Conservation (phyloP, 164 flowering plant genomes). For the Vitis amurensis region DNA sequence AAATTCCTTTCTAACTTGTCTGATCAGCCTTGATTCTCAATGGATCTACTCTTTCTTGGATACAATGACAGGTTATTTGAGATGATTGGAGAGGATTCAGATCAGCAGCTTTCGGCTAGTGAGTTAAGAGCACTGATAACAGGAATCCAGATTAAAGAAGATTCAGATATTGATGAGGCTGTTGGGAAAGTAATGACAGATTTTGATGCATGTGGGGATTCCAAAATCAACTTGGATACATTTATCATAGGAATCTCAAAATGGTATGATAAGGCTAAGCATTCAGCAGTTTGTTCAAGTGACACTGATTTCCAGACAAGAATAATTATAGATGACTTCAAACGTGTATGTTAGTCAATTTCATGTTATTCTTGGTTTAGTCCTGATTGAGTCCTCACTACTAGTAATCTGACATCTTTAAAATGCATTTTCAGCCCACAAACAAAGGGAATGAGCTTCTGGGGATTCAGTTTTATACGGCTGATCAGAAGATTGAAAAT, state of each 20-base stretch:
- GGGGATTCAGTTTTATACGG: slow-evolving; percentile 18
- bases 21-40: too few relatives aligned
- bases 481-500: slow-evolving; percentile 7
- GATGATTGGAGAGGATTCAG: slow-evolving; percentile 13
- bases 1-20: background rate
- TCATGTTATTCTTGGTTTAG: background rate
- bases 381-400: background rate
- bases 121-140: slow-evolving; percentile 27
- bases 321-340: slow-evolving; percentile 6
- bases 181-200: slow-evolving; percentile 25
- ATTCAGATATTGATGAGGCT: background rate
- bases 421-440: slow-evolving; percentile 24
- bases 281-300: background rate
- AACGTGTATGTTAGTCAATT: slow-evolving; percentile 11
- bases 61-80: slow-evolving; percentile 19
- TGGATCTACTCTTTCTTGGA: too few relatives aligned
- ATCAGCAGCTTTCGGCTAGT: slow-evolving; percentile 7
- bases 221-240: slow-evolving; percentile 24
- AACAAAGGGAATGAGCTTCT: slow-evolving; percentile 20
- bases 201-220: slow-evolving; percentile 34
- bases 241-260: slow-evolving; percentile 31
- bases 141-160: slow-evolving; percentile 16
- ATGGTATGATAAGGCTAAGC: slow-evolving; percentile 22
- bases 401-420: background rate
- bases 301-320: background rate